phyloP scores from a whole-genome alignment of 768 basidiomycete genomes.

The Auricularia cornea region DNA sequence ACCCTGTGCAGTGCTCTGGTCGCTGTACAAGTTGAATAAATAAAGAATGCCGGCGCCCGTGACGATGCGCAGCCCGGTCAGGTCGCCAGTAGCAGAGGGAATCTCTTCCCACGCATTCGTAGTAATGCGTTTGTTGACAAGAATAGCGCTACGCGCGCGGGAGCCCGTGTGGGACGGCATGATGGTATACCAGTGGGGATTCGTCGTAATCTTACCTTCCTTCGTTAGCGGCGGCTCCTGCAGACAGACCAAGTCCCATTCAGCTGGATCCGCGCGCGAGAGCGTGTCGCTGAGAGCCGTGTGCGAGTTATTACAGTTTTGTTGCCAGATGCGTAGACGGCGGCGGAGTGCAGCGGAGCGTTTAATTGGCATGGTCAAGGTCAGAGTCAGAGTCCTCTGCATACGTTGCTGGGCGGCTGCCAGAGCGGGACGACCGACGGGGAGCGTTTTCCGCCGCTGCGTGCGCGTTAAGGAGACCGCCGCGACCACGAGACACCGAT shows the following conservation, averaged over 20 bases:
- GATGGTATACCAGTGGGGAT: not conserved
- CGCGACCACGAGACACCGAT: too few species aligned
- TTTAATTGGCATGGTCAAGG: not conserved
- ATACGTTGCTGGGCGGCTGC: not conserved
- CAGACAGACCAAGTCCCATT: not conserved
- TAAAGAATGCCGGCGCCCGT: constrained; percentile 11
- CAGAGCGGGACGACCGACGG: not conserved
- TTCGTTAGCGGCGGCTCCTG: not conserved
- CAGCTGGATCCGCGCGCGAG: not conserved
- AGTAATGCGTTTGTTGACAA: constrained; percentile 14
- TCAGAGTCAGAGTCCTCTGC: not conserved
- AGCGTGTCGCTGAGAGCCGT: not conserved
- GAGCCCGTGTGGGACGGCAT: not conserved
- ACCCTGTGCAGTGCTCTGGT: constrained; percentile 8
- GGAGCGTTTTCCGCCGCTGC: too few species aligned
- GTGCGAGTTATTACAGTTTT: not conserved
- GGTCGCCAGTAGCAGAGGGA: constrained; percentile 14
- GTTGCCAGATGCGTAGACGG: not conserved
- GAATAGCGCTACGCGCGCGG: constrained; percentile 11
- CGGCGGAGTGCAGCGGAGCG: not conserved
- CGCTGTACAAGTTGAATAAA: constrained; percentile 34
- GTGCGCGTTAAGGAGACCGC: too few species aligned
- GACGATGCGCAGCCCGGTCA: constrained; percentile 20
- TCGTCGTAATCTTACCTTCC: not conserved
- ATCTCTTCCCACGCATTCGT: constrained; percentile 16